These are phyloP conservation scores for Phytophthora macrochlamydospora DNA, from an alignment of 352 stramenopile genomes.

Conservation along the genomic window DNA sequence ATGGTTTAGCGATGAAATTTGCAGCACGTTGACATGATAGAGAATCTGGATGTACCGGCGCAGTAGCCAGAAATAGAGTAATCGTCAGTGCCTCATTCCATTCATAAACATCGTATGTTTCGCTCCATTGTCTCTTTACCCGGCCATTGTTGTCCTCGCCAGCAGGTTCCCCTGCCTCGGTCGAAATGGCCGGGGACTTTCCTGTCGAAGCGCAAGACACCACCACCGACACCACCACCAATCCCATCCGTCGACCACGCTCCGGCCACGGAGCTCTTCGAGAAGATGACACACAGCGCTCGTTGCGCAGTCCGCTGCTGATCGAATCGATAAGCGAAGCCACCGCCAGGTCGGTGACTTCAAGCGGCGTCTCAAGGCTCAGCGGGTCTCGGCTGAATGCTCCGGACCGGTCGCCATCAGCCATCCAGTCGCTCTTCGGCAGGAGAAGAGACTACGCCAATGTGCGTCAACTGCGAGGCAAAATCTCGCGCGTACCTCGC, in stretches of 20 bases:
- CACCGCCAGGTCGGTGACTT: constrained; percentile 10
- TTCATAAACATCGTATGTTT: too few species aligned
- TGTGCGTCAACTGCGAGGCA: constrained; percentile 20
- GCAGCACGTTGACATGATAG: too few species aligned
- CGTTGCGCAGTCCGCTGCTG: constrained; percentile 19
- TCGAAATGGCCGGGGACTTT: too few species aligned
- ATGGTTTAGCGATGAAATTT: too few species aligned
- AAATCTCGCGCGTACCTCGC: constrained; percentile 46
- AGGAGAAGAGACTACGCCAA: constrained; percentile 18
- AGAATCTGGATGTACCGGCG: too few species aligned
- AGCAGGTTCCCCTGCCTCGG: too few species aligned
- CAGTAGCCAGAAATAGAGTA: too few species aligned
- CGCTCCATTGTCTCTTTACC: too few species aligned
- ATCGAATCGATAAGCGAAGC: not conserved
- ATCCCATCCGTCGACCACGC: constrained; percentile 7
- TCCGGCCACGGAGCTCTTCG: constrained; percentile 24
- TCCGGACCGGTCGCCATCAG: constrained; percentile 2
- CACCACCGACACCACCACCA: not conserved
- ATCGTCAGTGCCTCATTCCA: too few species aligned
- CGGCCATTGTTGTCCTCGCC: too few species aligned
- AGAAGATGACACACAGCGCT: constrained; percentile 20
- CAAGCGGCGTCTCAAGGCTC: constrained; percentile 5
- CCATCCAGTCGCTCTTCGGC: constrained; percentile 5
- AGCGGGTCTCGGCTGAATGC: constrained; percentile 5
- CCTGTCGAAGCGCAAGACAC: too few species aligned